Base-by-base conservation (phyloP, 257 asterid genomes). In the Linderniella brevidens region DNA sequence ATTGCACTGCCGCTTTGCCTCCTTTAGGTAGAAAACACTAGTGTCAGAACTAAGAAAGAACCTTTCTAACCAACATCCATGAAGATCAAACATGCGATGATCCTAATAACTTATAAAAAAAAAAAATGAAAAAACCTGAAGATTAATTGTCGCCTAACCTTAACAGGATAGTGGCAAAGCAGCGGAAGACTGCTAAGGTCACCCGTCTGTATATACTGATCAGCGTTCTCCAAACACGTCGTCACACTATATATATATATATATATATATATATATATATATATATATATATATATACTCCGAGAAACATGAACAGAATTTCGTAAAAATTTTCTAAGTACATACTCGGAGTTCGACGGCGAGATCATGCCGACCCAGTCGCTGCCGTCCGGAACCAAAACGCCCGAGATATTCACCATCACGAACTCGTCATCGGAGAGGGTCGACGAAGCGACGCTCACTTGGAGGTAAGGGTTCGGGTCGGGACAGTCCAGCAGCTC, bases 341-440 rank as follows among this genome's bases (percentile, higher is more conserved):
- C 76, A 42, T 71, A 85, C 96, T 57, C 42, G 6, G 82, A 44
- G 63, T 81, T 69, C 17, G 96, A 67, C 49, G 96, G 93, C 0
- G 96, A 78, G 58, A 85, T 64, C 92, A 85, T 75, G 53, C 68
- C 96, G 49, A 85, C 82, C 96, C 96, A 85, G 51, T 78, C 64
- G 4, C n/a, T 1, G 0, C 18, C 11, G 0, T 80, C 64, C 9
- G 93, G 93, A 35, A 13, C 8, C 41, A 65, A 15, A 12, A 81
- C 68, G 37, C 96, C 96, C 19, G 65, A 60, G 41, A 85, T 13
- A 9, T 68, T 68, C 14, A 85, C 93, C 0, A 61, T 61, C 0
- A 85, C 59, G 51, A 48, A 64, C 20, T 43, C 73, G 8, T 81
- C 92, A 29, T 78, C 73, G 0, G 71, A 44, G 10, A 85, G 92